Base-by-base conservation (phyloP, 345 rosid species). In the Corymbia maculata region DNA sequence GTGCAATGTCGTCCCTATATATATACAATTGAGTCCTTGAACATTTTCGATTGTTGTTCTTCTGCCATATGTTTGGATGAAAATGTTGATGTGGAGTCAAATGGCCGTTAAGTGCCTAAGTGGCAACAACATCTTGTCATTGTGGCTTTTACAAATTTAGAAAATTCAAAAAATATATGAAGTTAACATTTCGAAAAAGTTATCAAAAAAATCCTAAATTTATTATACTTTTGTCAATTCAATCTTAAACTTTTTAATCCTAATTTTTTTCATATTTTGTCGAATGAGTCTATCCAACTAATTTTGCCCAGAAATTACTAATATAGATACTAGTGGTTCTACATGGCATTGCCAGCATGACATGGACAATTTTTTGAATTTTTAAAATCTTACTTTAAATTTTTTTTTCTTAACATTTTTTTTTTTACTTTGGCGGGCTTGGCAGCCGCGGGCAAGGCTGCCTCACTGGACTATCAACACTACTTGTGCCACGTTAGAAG, bases 281-380 rank as follows among this genome's bases (percentile, higher is more conserved):
- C 17, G 17, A 52, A 16, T 52, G 57, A 17, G 57, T 0, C 17
- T 0, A 52, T 17, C 0, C 4, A 52, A 52, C 4, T 52, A 52
- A 52, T 52, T 52, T 52, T 52, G 8, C 16, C 19, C 7, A 22
- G 0, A 17, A 52, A 52, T 52, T 26, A 22, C 21, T 22, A 1
- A 52, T 6, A 15, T 52, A 2, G 19, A 52, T 55, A 5, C 5
- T 1, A 0, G 19, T n/a, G 16, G 16, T 0, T 52, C 9, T 52
- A 52, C 24, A 1, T 52, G 9, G 7, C 9, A 17, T 1, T 13
- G 4, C 4, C 0, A 17, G 4, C 1, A 52, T 9, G 19, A 52
- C 0, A 0, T 52, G 19, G 0, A 52, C 7, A 7, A 1, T 17
- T 17, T 15, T 52, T 52, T 9, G 9, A 50, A 6, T 16, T 52